phyloP scores from a whole-genome alignment of 768 basidiomycete genomes.

The Gloeopeniophorella convolvens region DNA sequence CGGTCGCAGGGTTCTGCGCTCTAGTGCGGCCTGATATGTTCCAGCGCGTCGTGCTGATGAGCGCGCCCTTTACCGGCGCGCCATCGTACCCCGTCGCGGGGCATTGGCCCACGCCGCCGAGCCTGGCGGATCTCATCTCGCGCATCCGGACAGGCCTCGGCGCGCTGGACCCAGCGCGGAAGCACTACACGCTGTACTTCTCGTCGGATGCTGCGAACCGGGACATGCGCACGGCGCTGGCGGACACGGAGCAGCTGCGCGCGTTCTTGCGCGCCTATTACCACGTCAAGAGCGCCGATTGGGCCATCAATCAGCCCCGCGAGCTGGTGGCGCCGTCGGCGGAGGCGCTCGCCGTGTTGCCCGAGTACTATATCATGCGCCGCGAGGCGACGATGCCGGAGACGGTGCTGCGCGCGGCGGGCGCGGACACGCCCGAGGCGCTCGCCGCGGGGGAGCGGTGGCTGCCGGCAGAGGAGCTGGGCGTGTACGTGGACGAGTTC shows the following conservation, averaged over 20 bases:
- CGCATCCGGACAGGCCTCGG: constrained; percentile 28
- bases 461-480: constrained; percentile 44
- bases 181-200: constrained; percentile 52
- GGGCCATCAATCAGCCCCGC: constrained; percentile 36
- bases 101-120: not conserved
- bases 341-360: constrained; percentile 36
- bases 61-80: constrained; percentile 46
- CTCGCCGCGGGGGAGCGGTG: constrained; percentile 32
- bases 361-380: constrained; percentile 60
- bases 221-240: constrained; percentile 33
- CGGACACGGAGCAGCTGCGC: constrained; percentile 37
- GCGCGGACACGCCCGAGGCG: constrained; percentile 27
- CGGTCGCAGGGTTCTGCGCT: constrained; percentile 46
- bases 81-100: constrained; percentile 26
- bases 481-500: constrained; percentile 44
- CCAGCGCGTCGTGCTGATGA: constrained; percentile 51
- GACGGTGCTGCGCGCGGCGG: constrained; percentile 33
- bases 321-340: constrained; percentile 32
- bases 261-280: constrained; percentile 48
- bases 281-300: constrained; percentile 55
- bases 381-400: constrained; percentile 47
- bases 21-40: constrained; percentile 53
- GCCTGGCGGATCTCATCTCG: constrained; percentile 11
- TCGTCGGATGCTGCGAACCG: constrained; percentile 39
- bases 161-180: constrained; percentile 42